These are phyloP conservation scores for Cicer judaicum DNA, from an alignment of 306 rosid genomes.

Conservation along the genomic window DNA sequence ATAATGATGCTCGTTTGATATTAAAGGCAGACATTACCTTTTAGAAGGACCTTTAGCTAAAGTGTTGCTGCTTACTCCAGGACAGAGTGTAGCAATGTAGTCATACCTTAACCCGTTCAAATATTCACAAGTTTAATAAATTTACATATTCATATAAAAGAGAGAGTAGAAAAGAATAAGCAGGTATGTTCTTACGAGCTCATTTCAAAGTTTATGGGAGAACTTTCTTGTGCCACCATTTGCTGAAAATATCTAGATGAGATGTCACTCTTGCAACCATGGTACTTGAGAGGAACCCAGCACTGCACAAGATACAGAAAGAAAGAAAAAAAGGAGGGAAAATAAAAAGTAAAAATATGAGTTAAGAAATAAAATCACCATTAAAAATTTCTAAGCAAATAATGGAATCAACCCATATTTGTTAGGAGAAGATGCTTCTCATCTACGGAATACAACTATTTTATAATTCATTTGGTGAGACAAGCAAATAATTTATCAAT, in stretches of 20 bases:
- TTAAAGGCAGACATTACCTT: constrained; percentile 57
- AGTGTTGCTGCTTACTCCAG: constrained; percentile 56
- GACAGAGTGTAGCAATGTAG: constrained; percentile 76
- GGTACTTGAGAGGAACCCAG: constrained; percentile 88
- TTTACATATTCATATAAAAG: constrained; percentile 14
- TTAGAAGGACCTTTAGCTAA: constrained; percentile 62
- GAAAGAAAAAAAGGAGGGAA: constrained; percentile 3
- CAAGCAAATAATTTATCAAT: background rate
- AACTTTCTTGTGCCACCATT: constrained; percentile 64
- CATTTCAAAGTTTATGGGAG: constrained; percentile 75
- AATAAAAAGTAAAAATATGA: background rate
- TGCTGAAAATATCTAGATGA: constrained; percentile 68
- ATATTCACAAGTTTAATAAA: constrained; percentile 38
- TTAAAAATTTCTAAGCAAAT: background rate
- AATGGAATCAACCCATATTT: background rate
- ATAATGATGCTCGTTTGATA: constrained; percentile 14
- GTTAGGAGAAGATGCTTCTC: constrained; percentile 6
- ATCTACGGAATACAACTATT: constrained; percentile 16
- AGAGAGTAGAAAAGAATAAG: constrained; percentile 5
- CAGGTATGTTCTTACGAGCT: constrained; percentile 60
- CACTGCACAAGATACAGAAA: constrained; percentile 53
- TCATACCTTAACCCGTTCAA: constrained; percentile 61
- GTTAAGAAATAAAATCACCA: constrained; percentile 25
- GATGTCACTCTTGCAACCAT: constrained; percentile 74
- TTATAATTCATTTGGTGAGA: background rate